phyloP scores from a whole-genome alignment of 2,329 filamentous ascomycete species.

The Fusarium siculi region DNA sequence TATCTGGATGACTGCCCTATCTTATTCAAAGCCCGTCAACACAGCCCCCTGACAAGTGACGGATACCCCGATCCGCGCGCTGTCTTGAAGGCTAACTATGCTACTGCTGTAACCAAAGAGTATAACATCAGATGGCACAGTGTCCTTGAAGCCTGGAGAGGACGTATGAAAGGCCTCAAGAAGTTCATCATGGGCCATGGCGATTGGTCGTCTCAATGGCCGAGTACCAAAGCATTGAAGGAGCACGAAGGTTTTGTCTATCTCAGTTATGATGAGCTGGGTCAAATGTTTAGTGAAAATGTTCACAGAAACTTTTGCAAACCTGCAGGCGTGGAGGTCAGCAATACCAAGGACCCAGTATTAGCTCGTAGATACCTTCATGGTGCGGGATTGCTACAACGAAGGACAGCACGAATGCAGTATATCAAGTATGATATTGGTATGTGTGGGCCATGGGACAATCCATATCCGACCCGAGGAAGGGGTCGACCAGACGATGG shows the following conservation, averaged over 20 bases:
- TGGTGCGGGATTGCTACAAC: background rate
- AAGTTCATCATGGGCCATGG: background rate
- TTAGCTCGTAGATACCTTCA: background rate
- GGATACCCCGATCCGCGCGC: background rate
- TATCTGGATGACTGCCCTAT: background rate
- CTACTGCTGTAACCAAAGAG: background rate
- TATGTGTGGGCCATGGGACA: accelerated
- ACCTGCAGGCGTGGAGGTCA: background rate
- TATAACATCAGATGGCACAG: background rate
- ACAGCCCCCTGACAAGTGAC: background rate
- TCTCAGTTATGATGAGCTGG: background rate
- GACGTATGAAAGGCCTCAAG: background rate
- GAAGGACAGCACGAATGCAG: background rate
- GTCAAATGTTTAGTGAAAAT: background rate
- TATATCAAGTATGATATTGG: background rate
- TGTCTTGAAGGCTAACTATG: too few relatives aligned
- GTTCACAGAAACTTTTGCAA: background rate
- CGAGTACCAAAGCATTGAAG: background rate
- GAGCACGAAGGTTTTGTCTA: background rate
- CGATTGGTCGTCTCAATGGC: background rate
- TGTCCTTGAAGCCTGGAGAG: background rate
- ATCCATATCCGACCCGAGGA: background rate
- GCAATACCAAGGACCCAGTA: background rate
- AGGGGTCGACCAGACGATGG: accelerated
- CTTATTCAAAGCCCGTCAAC: background rate